A percentile compares a stretch with the other conserved stretches of the same genome.
Evolutionary conservation across 2,329 filamentous ascomycete species (phyloP).

Genomic region (Penicillium sp.): DNA sequence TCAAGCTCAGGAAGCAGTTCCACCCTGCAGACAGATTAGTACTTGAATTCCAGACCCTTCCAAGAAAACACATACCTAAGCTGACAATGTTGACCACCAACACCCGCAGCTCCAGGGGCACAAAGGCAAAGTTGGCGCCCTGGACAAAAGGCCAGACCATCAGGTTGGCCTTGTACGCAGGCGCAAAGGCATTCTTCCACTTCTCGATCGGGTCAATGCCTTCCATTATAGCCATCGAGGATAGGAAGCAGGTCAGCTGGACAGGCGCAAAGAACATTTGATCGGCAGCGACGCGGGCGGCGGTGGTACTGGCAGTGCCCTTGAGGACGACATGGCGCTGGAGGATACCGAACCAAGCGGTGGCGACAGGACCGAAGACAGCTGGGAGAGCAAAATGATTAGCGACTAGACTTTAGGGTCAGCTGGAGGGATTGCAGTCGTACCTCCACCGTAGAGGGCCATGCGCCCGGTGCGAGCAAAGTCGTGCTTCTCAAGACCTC

Average conservation of each 20-base stretch:
- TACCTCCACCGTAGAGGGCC: constrained; percentile 58
- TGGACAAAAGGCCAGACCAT: constrained; percentile 88
- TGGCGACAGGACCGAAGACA: constrained; percentile 86
- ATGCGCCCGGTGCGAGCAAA: constrained; percentile 55
- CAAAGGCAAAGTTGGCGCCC: constrained; percentile 82
- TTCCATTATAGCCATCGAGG: constrained; percentile 83
- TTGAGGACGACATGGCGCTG: constrained; percentile 71
- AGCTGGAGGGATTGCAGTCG: constrained; percentile 14
- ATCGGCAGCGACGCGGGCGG: constrained; percentile 79
- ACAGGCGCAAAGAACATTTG: constrained; percentile 84
- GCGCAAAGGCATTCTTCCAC: constrained; percentile 71
- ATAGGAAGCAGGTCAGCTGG: constrained; percentile 81
- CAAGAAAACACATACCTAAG: constrained; percentile 59
- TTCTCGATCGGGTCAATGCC: constrained; percentile 71
- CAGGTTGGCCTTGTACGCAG: constrained; percentile 81
- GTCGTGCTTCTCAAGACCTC: constrained; percentile 78
- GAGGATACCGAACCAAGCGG: constrained; percentile 84
- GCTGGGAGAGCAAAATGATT: constrained; percentile 42
- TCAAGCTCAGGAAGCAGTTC: constrained; percentile 65
- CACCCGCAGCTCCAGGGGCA: constrained; percentile 82
- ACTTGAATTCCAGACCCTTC: constrained; percentile 14
- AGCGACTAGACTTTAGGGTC: neutral
- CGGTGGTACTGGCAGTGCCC: constrained; percentile 70
- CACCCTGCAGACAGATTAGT: constrained; percentile 51
- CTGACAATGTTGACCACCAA: constrained; percentile 85